Evolutionary conservation across 2,329 filamentous ascomycete genomes (phyloP).

Genomic region (Beauveria australis): DNA sequence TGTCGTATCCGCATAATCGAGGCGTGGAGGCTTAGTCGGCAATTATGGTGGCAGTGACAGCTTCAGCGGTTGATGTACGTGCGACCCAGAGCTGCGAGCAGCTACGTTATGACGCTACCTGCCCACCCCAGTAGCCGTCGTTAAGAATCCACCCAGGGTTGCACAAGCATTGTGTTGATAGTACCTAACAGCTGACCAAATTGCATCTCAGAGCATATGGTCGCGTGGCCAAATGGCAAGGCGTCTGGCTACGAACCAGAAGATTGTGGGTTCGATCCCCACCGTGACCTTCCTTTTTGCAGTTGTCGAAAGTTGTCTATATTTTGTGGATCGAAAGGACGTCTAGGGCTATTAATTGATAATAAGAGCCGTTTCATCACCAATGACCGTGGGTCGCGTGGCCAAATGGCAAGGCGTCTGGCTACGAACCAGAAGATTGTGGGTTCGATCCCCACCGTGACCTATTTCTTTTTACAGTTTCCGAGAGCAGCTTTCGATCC

Average conservation of each 20-base stretch:
- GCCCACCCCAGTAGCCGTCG: neutral
- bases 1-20: neutral
- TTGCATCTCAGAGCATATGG: neutral
- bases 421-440: constrained; percentile 15
- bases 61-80: neutral
- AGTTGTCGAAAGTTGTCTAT: too few species aligned
- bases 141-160: neutral
- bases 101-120: constrained; percentile 4
- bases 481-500: too few species aligned
- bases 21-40: neutral
- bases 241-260: constrained; percentile 15
- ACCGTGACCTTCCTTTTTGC: constrained; percentile 13
- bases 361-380: neutral
- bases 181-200: neutral
- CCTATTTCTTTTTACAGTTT: constrained; percentile 7
- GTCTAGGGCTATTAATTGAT: neutral
- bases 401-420: constrained; percentile 15
- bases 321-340: neutral
- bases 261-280: constrained; percentile 15
- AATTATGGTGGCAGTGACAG: neutral
- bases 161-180: neutral
- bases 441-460: constrained; percentile 14
- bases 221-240: constrained; percentile 15
- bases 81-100: neutral
- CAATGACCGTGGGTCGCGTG: constrained; percentile 6